A percentile compares a stretch with the other conserved stretches of the same genome.
These are phyloP conservation scores for Paramecium octaurelia DNA, from an alignment of 73 alveolate genomes.

Conservation along the genomic window DNA sequence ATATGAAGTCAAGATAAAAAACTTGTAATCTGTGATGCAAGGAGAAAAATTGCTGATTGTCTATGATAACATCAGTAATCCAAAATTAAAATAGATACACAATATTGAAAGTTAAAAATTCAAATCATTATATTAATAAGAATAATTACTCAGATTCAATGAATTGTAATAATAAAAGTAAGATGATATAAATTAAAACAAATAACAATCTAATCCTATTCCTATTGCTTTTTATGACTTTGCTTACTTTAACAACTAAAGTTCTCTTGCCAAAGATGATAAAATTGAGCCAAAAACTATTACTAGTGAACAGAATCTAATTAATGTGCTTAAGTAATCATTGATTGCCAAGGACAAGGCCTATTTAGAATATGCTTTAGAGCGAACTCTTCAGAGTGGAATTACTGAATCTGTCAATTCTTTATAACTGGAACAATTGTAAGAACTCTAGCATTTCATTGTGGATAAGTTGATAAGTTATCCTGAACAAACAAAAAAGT, in stretches of 20 bases:
- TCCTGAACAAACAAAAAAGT: not conserved
- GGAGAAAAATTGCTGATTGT: not conserved
- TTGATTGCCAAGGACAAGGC: not conserved
- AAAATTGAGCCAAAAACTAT: not conserved
- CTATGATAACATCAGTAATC: not conserved
- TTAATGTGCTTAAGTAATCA: not conserved
- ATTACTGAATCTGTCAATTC: not conserved
- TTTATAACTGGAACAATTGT: not conserved
- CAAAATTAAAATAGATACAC: not conserved
- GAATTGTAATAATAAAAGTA: not conserved
- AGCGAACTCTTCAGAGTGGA: not conserved
- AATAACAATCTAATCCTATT: not conserved
- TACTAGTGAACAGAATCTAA: not conserved
- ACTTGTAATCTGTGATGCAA: not conserved
- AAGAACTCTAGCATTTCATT: not conserved
- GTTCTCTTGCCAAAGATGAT: not conserved
- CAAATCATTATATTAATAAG: not conserved
- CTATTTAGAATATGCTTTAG: not conserved
- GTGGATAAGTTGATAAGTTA: conserved; percentile 6
- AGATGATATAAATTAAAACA: not conserved
- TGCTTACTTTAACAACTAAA: not conserved
- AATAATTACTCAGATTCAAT: not conserved
- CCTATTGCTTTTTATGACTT: not conserved
- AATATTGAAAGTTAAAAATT: conserved; percentile 7
- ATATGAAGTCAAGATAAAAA: not conserved